Evolutionary conservation across 2,329 filamentous ascomycete genomes (phyloP), one percentile per base, ranked within the genome.

Genomic region (Xylaria multiplex): DNA sequence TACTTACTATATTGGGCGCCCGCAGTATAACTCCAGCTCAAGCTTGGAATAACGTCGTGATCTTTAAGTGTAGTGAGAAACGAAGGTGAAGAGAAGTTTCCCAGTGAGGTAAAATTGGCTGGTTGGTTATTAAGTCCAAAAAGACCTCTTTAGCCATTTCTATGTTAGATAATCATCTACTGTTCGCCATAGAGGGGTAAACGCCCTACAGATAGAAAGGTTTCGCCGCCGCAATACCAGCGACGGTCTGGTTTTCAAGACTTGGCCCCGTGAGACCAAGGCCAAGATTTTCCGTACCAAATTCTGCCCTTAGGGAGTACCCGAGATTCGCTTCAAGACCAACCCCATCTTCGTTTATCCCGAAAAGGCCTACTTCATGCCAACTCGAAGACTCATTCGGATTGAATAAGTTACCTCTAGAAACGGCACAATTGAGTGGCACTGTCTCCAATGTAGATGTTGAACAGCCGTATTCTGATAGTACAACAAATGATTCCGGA

Each of bases 11-110:
- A 81, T 53, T 74, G 74, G 22, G 78, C 79, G 2, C 80, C 80
- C 6, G 80, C 80, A 6, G 80, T 81, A 63, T 81, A 82, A 56
- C 79, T 80, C 77, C 80, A 82, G 56, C 79, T 81, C 14, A 81
- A 67, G 62, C 79, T 81, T 7, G 79, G 79, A 30, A 81, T 81
- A 19, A 73, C 60, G 4, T 75, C 72, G 37, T 79, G 70, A 22
- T 77, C 71, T 65, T 79, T 81, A 6, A 82, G 70, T 0, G 74
- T 76, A 6, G 76, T 76, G 50, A 82, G 68, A 43, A 79, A 80
- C 11, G 79, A 78, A 6, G 75, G 71, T 7, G 76, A 65, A 9
- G 79, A 76, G 64, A 62, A 73, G 62, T 81, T 81, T 3, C 78
- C 77, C 19, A 81, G 54, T 6, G 74, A 71, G n/a, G 62, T 76